A percentile compares a stretch with the other conserved stretches of the same genome.
Evolutionary conservation across 441 rosid genomes (phyloP).

Genomic region (Populus hybrid): DNA sequence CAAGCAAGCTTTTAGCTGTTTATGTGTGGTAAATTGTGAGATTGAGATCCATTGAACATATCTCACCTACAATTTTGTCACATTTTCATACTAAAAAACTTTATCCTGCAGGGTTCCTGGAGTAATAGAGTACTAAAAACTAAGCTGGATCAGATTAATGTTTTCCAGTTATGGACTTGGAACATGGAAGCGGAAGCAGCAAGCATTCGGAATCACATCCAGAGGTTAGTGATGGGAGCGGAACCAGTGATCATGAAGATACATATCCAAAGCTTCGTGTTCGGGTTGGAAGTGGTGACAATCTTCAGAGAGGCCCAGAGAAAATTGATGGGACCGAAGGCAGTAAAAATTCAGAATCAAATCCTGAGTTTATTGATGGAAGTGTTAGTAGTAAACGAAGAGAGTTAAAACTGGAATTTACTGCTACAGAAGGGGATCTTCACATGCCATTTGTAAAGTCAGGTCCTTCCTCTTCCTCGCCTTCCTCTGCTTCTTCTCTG

Average conservation of each 20-base stretch:
- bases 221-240: constrained; percentile 10
- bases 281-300: constrained; percentile 1
- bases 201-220: constrained; percentile 11
- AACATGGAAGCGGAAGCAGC: constrained; percentile 13
- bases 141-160: neutral
- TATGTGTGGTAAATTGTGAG: neutral
- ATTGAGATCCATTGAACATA: neutral
- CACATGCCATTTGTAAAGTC: constrained; percentile 4
- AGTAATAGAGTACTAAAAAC: neutral
- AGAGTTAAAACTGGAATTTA: constrained; percentile 1
- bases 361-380: constrained; percentile 13
- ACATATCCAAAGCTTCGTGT: constrained; percentile 7
- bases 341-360: constrained; percentile 9
- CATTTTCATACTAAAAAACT: neutral
- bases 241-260: neutral
- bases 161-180: constrained; percentile 41
- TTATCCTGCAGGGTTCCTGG: neutral
- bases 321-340: neutral
- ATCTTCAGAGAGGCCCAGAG: neutral
- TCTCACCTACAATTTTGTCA: neutral
- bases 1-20: neutral
- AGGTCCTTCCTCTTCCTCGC: constrained; percentile 15
- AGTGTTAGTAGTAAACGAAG: neutral
- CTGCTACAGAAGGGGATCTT: neutral
- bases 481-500: constrained; percentile 21